These are phyloP conservation scores for Colletotrichum sp. DNA, from an alignment of 2,329 filamentous ascomycete genomes.

Conservation along the genomic window DNA sequence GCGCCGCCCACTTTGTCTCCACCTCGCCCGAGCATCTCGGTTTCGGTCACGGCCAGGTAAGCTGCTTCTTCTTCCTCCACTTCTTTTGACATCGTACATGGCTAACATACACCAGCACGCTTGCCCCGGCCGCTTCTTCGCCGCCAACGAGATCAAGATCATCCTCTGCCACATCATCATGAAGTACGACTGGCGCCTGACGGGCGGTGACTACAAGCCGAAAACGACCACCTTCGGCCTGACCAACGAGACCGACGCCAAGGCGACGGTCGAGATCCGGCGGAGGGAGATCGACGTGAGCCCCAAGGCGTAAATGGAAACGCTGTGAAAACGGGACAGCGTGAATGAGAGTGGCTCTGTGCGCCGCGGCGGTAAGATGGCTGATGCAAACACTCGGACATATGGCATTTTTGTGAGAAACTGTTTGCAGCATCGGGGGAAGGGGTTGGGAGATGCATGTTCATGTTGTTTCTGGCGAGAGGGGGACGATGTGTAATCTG, in stretches of 20 bases:
- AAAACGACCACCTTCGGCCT: neutral
- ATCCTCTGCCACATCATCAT: constrained; percentile 33
- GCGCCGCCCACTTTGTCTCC: constrained; percentile 32
- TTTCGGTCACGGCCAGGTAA: constrained; percentile 37
- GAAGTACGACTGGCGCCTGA: constrained; percentile 32
- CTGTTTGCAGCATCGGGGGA: neutral
- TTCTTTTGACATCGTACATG: too few relatives aligned
- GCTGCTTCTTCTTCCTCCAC: too few relatives aligned
- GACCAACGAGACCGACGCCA: constrained; percentile 12
- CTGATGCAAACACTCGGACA: neutral
- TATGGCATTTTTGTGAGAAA: neutral
- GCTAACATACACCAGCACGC: constrained; percentile 28
- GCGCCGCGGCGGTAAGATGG: too few relatives aligned
- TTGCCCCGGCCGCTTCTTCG: constrained; percentile 44
- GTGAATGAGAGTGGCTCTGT: neutral
- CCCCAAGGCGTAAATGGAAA: neutral
- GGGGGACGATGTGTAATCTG: neutral
- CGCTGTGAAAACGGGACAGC: neutral
- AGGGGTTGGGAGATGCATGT: neutral
- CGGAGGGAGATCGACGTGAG: constrained; percentile 10
- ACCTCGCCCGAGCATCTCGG: constrained; percentile 29
- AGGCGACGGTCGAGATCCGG: constrained; percentile 14
- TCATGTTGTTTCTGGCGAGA: neutral
- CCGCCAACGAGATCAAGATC: constrained; percentile 40
- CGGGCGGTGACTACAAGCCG: neutral